A percentile compares a stretch with the other conserved stretches of the same genome.
Evolutionary conservation across 768 basidiomycete species (phyloP).

Genomic region (Podaxis sp.): DNA sequence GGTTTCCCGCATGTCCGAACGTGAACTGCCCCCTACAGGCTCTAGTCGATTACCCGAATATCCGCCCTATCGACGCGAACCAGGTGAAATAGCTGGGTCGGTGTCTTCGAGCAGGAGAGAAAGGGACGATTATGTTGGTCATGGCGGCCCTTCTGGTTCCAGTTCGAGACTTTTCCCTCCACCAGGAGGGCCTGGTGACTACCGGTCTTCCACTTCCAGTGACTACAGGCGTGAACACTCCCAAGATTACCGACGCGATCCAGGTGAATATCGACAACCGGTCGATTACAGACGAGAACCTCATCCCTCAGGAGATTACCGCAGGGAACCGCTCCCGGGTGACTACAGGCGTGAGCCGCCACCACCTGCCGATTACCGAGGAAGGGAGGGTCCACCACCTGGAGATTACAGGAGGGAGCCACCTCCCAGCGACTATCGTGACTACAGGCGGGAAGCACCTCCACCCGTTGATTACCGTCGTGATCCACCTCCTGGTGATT

Average conservation of each 20-base stretch:
- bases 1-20: slow-evolving; percentile 5
- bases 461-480: slow-evolving; percentile 9
- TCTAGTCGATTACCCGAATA: slow-evolving; percentile 4
- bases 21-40: slow-evolving; percentile 5
- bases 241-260: background rate
- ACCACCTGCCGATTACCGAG: slow-evolving; percentile 3
- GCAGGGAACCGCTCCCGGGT: background rate
- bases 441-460: slow-evolving; percentile 8
- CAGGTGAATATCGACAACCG: background rate
- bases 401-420: slow-evolving; percentile 5
- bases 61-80: slow-evolving; percentile 9
- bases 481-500: slow-evolving; percentile 6
- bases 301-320: background rate
- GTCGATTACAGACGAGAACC: background rate
- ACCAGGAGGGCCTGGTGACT: background rate
- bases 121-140: slow-evolving; percentile 5
- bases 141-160: background rate
- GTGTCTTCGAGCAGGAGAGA: slow-evolving; percentile 4
- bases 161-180: slow-evolving; percentile 6
- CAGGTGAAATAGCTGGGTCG: slow-evolving; percentile 5
- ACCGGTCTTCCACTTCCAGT: background rate
- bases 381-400: background rate
- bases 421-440: slow-evolving; percentile 5
- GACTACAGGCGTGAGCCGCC: slow-evolving; percentile 8
- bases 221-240: background rate